Evolutionary conservation across 1,284 basidiomycete genomes (phyloP), one percentile per base, ranked within the genome.

Genomic region (Melanopsichium pennsylvanicum): DNA sequence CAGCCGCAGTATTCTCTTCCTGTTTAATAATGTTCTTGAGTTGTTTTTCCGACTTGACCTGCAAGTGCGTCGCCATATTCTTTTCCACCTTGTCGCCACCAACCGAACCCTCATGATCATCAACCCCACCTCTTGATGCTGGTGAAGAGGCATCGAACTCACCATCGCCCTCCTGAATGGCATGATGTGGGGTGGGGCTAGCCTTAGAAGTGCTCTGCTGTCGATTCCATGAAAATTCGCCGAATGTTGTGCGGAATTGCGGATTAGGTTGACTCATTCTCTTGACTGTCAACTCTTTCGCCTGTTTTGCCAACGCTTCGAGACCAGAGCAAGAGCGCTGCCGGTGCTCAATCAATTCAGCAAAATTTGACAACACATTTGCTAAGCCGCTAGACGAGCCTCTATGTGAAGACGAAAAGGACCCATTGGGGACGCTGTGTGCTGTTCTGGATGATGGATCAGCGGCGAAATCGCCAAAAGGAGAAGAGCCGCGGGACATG

Each of bases 301-400:
- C 59, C 32, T 62, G 64, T 29, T 62, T 54, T 13, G 59, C 64
- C 13, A 69, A 55, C 12, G 64, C 64, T 35, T 69, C 64, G 18
- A 69, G 38, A 1, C 59, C 58, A 5, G 64, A 69, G 29, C 64
- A 69, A 22, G 64, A 69, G 10, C 59, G 57, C 33, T 69, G 64
- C 27, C 64, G 64, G n/a, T 62, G 49, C 38, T 69, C 59, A 34
- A 69, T 62, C 31, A 69, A 39, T 34, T 69, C 64, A n/a, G 64
- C 64, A 40, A 62, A 62, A 38, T 62, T 58, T 23, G 58, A 69
- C 5, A 69, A 35, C 18, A 69, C 64, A 26, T 36, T 58, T 33
- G 50, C 64, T 2, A 69, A 47, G 19, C 64, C 40, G 23, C 41
- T 44, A 39, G 63, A 57, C 10, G 64, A 57, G 16, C 40, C 49